Evolutionary conservation across 2,329 filamentous ascomycete species (phyloP), one percentile per base, ranked within the genome.

Genomic region (Neophaeococcomyces aloes): DNA sequence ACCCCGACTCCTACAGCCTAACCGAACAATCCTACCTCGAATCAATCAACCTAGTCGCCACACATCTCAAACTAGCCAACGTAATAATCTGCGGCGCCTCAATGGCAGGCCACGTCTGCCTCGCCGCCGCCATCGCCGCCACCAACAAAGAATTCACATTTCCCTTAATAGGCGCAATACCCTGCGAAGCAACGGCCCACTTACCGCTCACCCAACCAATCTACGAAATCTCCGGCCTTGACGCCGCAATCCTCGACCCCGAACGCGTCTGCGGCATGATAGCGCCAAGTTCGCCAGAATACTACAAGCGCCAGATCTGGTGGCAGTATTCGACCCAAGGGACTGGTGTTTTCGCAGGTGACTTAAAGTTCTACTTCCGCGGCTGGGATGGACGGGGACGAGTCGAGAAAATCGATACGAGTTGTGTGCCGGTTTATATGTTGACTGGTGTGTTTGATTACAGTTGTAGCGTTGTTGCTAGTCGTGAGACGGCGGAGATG

Each of bases 381-480:
- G 68, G 68, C 29, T 72, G 64, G 60, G 69, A 72, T 49, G 68
- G 66, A 8, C 63, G 69, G 21, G 55, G 59, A 4, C 62, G 67
- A 46, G 59, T 70, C 36, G 57, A 57, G 0, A 57, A 56, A 7
- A 71, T 72, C 52, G 63, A 72, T 46, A 69, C 65, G 48, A 60
- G 57, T 42, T 72, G 69, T 45, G n/a, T n/a, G n/a, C 69, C 69
- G 2, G 66, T 72, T 1, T 72, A 65, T 55, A 71, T 72, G 66
- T 58, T 72, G 23, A 72, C 68, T 0, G 69, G 69, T 35, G 50
- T 47, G 40, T 53, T 51, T 31, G 50, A 53, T 37, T 53, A 50
- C 23, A 47, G 43, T 18, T 50, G 46, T 29, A 42, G 42, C 17
- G 40, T 44, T n/a, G 45, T 49, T n/a, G 44, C 38, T 19, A 49